Evolutionary conservation across 495 filamentous ascomycete genomes (phyloP).

Genomic region (Aspergillus ostianus): DNA sequence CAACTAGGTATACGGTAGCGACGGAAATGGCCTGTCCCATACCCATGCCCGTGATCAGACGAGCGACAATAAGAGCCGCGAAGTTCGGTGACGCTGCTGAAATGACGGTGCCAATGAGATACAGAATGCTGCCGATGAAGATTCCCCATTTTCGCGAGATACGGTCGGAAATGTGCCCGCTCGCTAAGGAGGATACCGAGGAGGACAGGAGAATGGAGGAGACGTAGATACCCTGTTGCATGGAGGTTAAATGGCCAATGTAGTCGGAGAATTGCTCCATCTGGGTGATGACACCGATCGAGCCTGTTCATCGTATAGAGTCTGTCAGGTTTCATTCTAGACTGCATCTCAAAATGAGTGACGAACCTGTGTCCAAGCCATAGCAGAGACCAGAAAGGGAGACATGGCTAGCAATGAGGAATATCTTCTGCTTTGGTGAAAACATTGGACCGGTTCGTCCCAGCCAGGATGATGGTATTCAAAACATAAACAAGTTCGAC

Average conservation of each 20-base stretch:
- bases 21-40: slow-evolving; percentile 18
- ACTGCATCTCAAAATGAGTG: too few relatives aligned
- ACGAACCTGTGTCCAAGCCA: slow-evolving; percentile 17
- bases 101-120: slow-evolving; percentile 6
- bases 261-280: background rate
- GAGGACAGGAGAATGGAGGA: slow-evolving; percentile 13
- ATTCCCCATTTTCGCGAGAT: slow-evolving; percentile 18
- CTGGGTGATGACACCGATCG: background rate
- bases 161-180: slow-evolving; percentile 15
- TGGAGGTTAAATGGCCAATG: slow-evolving; percentile 5
- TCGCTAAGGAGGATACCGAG: slow-evolving; percentile 10
- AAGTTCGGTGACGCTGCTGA: slow-evolving; percentile 9
- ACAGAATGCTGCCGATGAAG: slow-evolving; percentile 8
- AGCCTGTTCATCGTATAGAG: background rate
- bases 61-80: slow-evolving; percentile 13
- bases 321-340: background rate
- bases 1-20: slow-evolving; percentile 16
- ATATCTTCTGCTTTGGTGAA: slow-evolving; percentile 8
- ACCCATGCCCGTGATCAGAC: slow-evolving; percentile 13
- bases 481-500: background rate
- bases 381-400: slow-evolving; percentile 16
- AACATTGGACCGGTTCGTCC: background rate
- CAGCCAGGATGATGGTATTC: background rate
- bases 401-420: slow-evolving; percentile 15
- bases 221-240: slow-evolving; percentile 15